These are phyloP conservation scores for Spinacia oleracea DNA, from an alignment of 179 eudicot species.

Conservation along the genomic window DNA sequence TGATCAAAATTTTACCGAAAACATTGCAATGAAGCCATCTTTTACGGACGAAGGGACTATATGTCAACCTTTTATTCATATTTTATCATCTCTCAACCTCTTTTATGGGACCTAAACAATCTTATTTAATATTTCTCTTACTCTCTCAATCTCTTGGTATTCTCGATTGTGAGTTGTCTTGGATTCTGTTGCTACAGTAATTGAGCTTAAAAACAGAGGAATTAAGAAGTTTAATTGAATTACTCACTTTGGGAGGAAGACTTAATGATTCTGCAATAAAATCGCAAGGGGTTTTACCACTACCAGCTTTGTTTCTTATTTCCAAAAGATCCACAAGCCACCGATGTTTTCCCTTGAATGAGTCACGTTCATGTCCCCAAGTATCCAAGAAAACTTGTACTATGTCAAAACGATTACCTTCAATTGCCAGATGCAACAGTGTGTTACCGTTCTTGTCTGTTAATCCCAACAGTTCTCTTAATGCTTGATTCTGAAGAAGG, in stretches of 20 bases:
- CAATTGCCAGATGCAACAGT: constrained; percentile 24
- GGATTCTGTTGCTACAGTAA: no score
- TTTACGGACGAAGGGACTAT: no score
- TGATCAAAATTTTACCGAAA: no score
- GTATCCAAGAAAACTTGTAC: neutral
- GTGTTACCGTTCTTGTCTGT: constrained; percentile 24
- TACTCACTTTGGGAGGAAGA: constrained; percentile 16
- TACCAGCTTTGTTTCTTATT: neutral
- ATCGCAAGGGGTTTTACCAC: constrained; percentile 2
- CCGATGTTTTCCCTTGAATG: neutral
- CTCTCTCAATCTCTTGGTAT: no score
- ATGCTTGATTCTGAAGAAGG: neutral
- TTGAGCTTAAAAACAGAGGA: no score
- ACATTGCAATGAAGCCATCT: no score
- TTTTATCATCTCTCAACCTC: no score
- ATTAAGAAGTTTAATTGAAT: neutral
- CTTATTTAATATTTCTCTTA: no score
- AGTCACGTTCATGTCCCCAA: neutral
- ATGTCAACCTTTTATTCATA: no score
- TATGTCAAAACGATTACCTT: constrained; percentile 2
- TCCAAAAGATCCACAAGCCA: neutral
- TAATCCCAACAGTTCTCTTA: neutral
- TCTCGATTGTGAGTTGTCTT: no score
- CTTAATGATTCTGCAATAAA: constrained; percentile 7
- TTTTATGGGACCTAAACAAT: no score